A percentile compares a stretch with the other conserved stretches of the same genome.
These are phyloP conservation scores for Pleochaeta shiraiana DNA, from an alignment of 2,329 filamentous ascomycete genomes.

Conservation along the genomic window DNA sequence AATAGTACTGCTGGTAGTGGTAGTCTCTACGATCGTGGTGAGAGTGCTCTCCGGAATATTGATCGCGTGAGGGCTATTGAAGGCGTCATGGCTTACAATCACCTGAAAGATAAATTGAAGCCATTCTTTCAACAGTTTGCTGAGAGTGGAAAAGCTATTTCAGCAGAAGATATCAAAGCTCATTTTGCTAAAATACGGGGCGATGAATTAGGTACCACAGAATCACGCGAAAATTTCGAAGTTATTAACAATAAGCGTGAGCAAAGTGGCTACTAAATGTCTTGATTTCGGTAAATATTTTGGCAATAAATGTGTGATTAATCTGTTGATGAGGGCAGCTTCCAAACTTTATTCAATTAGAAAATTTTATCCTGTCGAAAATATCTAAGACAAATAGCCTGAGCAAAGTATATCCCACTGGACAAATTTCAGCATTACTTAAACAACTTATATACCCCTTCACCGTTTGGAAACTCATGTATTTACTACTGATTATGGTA, in stretches of 20 bases:
- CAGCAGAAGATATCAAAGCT: constrained; percentile 86
- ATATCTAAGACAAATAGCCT: too few relatives aligned
- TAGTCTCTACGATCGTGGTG: constrained; percentile 73
- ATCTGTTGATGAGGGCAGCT: too few relatives aligned
- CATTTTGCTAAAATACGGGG: constrained; percentile 92
- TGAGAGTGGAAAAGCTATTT: constrained; percentile 68
- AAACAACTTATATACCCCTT: too few relatives aligned
- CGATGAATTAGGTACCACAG: constrained; percentile 37
- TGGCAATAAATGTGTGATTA: too few relatives aligned
- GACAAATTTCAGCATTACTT: too few relatives aligned
- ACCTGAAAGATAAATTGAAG: constrained; percentile 90
- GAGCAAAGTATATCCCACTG: too few relatives aligned
- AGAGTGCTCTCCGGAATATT: constrained; percentile 76
- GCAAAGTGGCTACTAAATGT: constrained; percentile 23
- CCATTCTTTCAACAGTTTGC: constrained; percentile 87
- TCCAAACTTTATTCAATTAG: too few relatives aligned
- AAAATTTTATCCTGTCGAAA: too few relatives aligned
- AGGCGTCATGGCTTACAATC: constrained; percentile 95
- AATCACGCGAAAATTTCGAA: constrained; percentile 14
- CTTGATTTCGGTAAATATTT: not conserved
- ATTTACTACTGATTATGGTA: too few relatives aligned
- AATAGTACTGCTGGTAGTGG: constrained; percentile 47
- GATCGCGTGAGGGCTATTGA: constrained; percentile 88
- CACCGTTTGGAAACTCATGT: too few relatives aligned
- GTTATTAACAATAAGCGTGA: constrained; percentile 21